Base-by-base conservation (phyloP, 441 rosid genomes). In the Geranium incanum region DNA sequence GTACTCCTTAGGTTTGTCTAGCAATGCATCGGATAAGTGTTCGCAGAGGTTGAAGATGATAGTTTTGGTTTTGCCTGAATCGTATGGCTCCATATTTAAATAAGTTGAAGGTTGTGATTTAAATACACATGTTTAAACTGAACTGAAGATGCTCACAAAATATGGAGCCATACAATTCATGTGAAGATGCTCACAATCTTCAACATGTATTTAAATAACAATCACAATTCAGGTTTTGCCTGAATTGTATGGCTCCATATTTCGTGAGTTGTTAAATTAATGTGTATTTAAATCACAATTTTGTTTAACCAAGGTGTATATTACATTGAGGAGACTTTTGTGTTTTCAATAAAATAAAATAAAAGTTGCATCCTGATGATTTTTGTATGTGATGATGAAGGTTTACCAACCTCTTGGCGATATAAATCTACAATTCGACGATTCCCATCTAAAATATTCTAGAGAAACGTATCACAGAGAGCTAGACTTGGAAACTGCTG, bases 361-460 rank as follows among this genome's bases (percentile, higher is more conserved):
- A 28, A 13, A 48, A 48, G 1, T 66, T 52, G 19, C 60, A 5
- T 57, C 36, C 48, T 78, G 33, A 68, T 68, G 52, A 9, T 60
- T 66, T 45, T 50, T 71, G 71, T 13, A 48, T 82, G 23, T 79
- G 52, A 69, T 80, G 74, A 55, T 83, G 84, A 68, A 92, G 99
- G 89, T 86, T 75, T 95, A 92, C 73, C 97, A 90, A 77, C 81
- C 87, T 66, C 88, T 95, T 69, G 97, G 97, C 8, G 97, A 95
- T 79, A 81, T 95, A 66, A 85, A 84, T 76, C 70, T 92, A 68
- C 84, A 90, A 69, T 95, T 95, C 72, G 96, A 84, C 39, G 85
- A 83, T 63, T 86, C 91, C 3, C 99, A 92, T 80, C 81, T 74
- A 48, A 83, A 80, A 59, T 95, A 87, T 81, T 74, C 68, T 6